phyloP scores from a whole-genome alignment of 2,329 filamentous ascomycete species.

The Apiospora pterosperma region DNA sequence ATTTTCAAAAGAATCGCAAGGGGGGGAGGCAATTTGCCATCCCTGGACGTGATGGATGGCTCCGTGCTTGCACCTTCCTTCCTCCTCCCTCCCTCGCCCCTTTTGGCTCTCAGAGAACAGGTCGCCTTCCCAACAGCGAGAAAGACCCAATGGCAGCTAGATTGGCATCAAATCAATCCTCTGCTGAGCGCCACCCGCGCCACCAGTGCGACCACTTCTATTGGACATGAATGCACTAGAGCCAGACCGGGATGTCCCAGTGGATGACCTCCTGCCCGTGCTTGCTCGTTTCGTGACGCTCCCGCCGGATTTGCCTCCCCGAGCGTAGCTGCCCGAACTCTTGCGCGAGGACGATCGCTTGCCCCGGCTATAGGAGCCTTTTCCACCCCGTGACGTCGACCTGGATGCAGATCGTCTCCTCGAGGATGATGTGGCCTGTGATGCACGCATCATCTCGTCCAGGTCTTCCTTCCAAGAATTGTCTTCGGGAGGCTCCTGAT shows the following conservation, averaged over 20 bases:
- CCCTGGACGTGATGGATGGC: background rate
- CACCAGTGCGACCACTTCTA: conserved; percentile 3
- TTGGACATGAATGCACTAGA: background rate
- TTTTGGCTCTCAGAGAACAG: background rate
- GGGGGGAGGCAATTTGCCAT: background rate
- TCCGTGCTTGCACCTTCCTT: background rate
- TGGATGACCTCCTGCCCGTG: conserved; percentile 6
- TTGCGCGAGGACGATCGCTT: conserved; percentile 3
- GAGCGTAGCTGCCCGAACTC: conserved; percentile 2
- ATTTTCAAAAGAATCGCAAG: background rate
- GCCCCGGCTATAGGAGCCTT: conserved; percentile 1
- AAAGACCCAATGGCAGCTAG: background rate
- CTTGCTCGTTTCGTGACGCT: conserved; percentile 8
- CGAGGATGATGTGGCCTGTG: conserved; percentile 4
- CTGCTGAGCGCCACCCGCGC: conserved; percentile 1
- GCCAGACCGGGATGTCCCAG: conserved; percentile 3
- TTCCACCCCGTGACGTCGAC: conserved; percentile 4
- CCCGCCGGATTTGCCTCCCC: background rate
- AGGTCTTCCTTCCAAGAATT: conserved; percentile 26
- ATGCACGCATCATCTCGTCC: conserved; percentile 15
- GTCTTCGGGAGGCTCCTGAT: conserved; percentile 14
- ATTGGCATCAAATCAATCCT: conserved; percentile 8
- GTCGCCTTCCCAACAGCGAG: background rate
- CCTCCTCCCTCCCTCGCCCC: background rate
- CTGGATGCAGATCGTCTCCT: background rate